Evolutionary conservation across 176 grass and related monocot species (phyloP).

Genomic region (Hsuehochloa calcarea): DNA sequence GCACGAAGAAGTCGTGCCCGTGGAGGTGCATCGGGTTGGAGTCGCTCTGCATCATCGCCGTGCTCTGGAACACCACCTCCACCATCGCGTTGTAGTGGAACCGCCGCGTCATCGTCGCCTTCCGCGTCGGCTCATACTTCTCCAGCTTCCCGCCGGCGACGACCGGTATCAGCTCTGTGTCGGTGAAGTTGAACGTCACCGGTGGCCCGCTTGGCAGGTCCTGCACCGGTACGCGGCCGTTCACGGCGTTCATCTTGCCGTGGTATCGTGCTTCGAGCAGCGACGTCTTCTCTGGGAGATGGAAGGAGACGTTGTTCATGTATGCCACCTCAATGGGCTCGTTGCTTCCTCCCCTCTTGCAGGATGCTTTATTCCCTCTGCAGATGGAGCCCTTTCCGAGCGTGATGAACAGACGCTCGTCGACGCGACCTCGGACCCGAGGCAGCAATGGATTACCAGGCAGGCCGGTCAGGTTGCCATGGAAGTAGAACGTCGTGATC

Average conservation of each 20-base stretch:
- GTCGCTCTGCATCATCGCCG: constrained; percentile 29
- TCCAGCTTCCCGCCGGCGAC: background rate
- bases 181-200: background rate
- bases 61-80: constrained; percentile 46
- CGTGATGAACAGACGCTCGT: background rate
- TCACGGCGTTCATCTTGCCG: background rate
- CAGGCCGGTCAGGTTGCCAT: background rate
- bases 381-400: background rate
- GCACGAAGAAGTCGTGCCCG: constrained; percentile 49
- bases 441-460: background rate
- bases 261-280: background rate
- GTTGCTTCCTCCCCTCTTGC: background rate
- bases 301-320: constrained; percentile 25
- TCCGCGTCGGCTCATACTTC: background rate
- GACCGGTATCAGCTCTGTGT: background rate
- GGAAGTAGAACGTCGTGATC: background rate
- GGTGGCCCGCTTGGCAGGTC: background rate
- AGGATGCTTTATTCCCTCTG: background rate
- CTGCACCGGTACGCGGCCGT: background rate
- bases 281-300: background rate
- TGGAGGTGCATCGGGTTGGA: constrained; percentile 56
- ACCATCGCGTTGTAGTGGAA: background rate
- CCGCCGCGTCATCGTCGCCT: background rate
- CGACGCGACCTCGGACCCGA: background rate
- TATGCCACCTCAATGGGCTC: background rate